Evolutionary conservation across 257 asterid species (phyloP).

Genomic region (Misopates orontium): DNA sequence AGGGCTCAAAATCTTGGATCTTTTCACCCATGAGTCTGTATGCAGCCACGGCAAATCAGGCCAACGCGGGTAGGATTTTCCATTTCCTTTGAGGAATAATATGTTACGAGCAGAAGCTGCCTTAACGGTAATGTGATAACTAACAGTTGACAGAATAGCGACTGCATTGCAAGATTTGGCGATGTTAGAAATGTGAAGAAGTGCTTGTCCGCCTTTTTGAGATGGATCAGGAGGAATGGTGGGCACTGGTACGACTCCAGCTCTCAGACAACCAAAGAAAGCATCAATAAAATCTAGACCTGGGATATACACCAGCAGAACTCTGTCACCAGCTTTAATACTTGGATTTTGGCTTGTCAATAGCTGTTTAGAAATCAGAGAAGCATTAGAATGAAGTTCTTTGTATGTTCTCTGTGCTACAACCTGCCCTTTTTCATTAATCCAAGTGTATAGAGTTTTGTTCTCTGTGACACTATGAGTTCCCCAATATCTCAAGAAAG

Average conservation of each 20-base stretch:
- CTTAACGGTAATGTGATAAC: conserved; percentile 53
- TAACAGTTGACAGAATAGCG: conserved; percentile 58
- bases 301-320: conserved; percentile 54
- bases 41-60: conserved; percentile 65
- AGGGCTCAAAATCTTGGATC: conserved; percentile 31
- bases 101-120: conserved; percentile 50
- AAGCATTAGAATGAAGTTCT: conserved; percentile 52
- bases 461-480: conserved; percentile 37
- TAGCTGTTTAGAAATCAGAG: conserved; percentile 42
- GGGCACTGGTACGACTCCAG: conserved; percentile 60
- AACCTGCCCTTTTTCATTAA: conserved; percentile 56
- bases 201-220: conserved; percentile 59
- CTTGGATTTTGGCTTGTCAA: conserved; percentile 35
- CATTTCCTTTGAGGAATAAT: conserved; percentile 33
- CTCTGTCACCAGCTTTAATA: conserved; percentile 52
- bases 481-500: conserved; percentile 59
- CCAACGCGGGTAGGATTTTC: conserved; percentile 40
- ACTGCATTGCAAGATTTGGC: conserved; percentile 62
- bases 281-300: conserved; percentile 73
- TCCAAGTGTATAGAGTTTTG: conserved; percentile 58
- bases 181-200: conserved; percentile 52
- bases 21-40: conserved; percentile 63
- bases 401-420: conserved; percentile 49
- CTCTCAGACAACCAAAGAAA: conserved; percentile 67
- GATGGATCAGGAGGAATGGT: conserved; percentile 62